A percentile compares a stretch with the other conserved stretches of the same genome.
Conservation (phyloP, 73 alveolate species). For the Strombidium stylifer region DNA sequence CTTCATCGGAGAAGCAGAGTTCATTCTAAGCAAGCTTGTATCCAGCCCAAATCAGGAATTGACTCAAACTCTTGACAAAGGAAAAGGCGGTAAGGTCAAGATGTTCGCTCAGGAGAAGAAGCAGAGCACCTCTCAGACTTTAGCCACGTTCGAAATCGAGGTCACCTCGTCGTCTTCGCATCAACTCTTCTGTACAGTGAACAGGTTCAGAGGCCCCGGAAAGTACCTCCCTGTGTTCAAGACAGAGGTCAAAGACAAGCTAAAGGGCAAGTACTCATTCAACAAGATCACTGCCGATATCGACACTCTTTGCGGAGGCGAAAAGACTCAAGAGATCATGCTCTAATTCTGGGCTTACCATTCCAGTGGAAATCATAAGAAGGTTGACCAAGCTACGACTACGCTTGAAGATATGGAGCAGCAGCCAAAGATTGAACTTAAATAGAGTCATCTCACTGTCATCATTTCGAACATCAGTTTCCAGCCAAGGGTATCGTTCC, state of each 20-base stretch:
- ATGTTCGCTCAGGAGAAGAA: conserved; percentile 19
- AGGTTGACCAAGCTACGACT: neutral
- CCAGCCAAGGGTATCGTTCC: conserved; percentile 64
- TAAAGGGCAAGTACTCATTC: neutral
- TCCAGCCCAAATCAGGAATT: conserved; percentile 49
- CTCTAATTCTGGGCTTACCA: conserved; percentile 20
- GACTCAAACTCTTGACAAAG: conserved; percentile 33
- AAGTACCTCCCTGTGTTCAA: conserved; percentile 48
- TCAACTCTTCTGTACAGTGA: conserved; percentile 10
- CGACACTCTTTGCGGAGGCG: conserved; percentile 24
- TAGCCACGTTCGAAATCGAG: conserved; percentile 22
- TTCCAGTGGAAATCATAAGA: conserved; percentile 15
- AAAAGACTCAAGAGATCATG: conserved; percentile 7
- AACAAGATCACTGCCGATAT: neutral
- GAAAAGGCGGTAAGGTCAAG: conserved; percentile 23
- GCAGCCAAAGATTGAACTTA: neutral
- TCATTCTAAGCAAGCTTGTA: conserved; percentile 64
- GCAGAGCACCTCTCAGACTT: neutral
- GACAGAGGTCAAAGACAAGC: conserved; percentile 27
- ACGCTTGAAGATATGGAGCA: neutral
- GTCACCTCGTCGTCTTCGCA: conserved; percentile 37
- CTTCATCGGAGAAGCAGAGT: conserved; percentile 64
- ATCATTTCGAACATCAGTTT: conserved; percentile 9
- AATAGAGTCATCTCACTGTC: conserved; percentile 31
- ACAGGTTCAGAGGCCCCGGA: neutral